These are phyloP conservation scores for Inonotus obliquus DNA, from an alignment of 1,284 basidiomycete genomes.

Conservation along the genomic window DNA sequence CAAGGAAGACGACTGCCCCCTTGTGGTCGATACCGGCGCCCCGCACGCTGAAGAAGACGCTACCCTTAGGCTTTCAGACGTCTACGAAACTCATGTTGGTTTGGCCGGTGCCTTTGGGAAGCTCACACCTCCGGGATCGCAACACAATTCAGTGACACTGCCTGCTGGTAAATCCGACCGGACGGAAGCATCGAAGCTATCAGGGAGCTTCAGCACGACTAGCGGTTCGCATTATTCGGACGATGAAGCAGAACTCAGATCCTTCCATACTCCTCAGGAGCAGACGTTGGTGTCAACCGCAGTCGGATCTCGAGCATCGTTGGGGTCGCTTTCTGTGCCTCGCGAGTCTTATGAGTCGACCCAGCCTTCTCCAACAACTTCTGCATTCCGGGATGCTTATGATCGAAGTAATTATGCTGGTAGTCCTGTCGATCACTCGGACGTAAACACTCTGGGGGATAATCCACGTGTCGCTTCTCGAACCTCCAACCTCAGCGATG, in stretches of 20 bases:
- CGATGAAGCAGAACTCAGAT: conserved; percentile 24
- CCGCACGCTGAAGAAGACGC: neutral
- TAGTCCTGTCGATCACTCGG: conserved; percentile 13
- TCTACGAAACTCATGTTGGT: conserved; percentile 13
- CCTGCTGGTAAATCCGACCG: conserved; percentile 6
- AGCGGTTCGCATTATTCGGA: conserved; percentile 29
- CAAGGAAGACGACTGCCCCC: neutral
- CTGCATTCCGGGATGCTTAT: conserved; percentile 62
- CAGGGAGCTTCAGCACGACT: conserved; percentile 21
- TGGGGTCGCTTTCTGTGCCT: conserved; percentile 28
- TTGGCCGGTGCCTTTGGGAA: conserved; percentile 5
- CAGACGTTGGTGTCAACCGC: conserved; percentile 20
- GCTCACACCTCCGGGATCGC: conserved; percentile 6
- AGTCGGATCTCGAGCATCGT: conserved; percentile 30
- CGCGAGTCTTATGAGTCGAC: conserved; percentile 54
- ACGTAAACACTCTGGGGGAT: conserved; percentile 19
- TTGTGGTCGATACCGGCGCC: neutral
- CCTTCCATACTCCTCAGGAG: conserved; percentile 22
- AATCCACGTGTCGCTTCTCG: conserved; percentile 47
- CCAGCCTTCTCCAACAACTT: conserved; percentile 56
- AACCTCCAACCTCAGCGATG: conserved; percentile 41
- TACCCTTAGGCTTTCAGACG: conserved; percentile 8
- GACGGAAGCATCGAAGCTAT: neutral
- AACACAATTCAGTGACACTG: conserved; percentile 10
- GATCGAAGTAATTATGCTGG: conserved; percentile 28